These are phyloP conservation scores for Crithidia thermophila DNA, from an alignment of 208 protist species.

Conservation along the genomic window DNA sequence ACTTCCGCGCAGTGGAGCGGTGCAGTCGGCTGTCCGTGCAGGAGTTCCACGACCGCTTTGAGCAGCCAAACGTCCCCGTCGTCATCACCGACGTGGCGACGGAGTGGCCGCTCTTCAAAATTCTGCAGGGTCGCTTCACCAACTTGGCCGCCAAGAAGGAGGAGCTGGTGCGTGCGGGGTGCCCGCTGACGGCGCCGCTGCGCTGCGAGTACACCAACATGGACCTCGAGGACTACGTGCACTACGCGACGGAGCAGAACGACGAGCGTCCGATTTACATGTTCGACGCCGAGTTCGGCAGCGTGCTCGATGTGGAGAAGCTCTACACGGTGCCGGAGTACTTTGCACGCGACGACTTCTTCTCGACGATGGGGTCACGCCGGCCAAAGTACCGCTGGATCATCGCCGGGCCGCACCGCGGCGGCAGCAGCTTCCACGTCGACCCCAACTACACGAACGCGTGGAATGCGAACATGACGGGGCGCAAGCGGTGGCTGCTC, in stretches of 20 bases:
- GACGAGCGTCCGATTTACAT: constrained; percentile 93
- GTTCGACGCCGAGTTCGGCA: constrained; percentile 89
- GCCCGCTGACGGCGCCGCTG: constrained; percentile 52
- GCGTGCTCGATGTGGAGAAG: constrained; percentile 46
- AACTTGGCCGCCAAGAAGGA: constrained; percentile 63
- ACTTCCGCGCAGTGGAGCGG: constrained; percentile 66
- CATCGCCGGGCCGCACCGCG: constrained; percentile 80
- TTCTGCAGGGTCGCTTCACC: constrained; percentile 63
- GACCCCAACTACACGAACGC: constrained; percentile 90
- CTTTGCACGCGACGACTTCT: constrained; percentile 87
- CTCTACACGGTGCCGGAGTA: constrained; percentile 83
- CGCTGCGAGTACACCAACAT: constrained; percentile 90
- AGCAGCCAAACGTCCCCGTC: constrained; percentile 70
- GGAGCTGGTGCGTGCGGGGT: constrained; percentile 44
- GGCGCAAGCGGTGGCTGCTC: constrained; percentile 88
- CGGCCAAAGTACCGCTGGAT: constrained; percentile 92
- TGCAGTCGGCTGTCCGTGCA: constrained; percentile 52
- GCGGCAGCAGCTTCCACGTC: constrained; percentile 90
- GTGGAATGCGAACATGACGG: constrained; percentile 91
- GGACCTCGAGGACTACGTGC: constrained; percentile 84
- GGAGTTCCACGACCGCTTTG: constrained; percentile 75
- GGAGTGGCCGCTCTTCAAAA: constrained; percentile 81
- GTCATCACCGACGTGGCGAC: constrained; percentile 81
- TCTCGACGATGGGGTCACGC: constrained; percentile 58
- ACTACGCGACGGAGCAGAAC: constrained; percentile 71